These are phyloP conservation scores for Backusella parvicylindrica DNA, from an alignment of 192 early-diverging fungal species.

Conservation along the genomic window DNA sequence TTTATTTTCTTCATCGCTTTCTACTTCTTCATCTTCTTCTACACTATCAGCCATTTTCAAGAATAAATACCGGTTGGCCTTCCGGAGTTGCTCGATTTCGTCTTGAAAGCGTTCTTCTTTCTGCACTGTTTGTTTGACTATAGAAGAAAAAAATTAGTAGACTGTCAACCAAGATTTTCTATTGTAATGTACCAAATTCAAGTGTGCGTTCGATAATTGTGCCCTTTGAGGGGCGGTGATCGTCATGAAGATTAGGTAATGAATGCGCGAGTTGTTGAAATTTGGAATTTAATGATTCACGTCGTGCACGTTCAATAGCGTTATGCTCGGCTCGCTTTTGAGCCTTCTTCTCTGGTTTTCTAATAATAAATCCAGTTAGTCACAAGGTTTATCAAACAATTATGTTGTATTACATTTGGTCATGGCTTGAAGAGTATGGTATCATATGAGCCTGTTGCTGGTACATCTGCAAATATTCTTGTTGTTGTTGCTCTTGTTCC, in stretches of 20 bases:
- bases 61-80: constrained; percentile 2
- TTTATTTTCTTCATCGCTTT: constrained; percentile 3
- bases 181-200: constrained; percentile 43
- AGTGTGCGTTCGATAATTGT: constrained; percentile 74
- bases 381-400: neutral
- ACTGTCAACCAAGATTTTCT: neutral
- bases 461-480: neutral
- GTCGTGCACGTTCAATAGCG: constrained; percentile 73
- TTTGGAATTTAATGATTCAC: constrained; percentile 73
- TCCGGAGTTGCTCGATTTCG: constrained; percentile 10
- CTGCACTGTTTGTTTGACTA: constrained; percentile 15
- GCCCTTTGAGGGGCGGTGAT: constrained; percentile 72
- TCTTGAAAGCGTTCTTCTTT: constrained; percentile 18
- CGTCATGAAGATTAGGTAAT: constrained; percentile 62
- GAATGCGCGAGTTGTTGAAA: constrained; percentile 79
- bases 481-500: neutral
- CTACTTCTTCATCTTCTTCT: constrained; percentile 6
- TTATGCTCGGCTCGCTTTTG: constrained; percentile 67
- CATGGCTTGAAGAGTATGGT: neutral
- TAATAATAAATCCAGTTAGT: neutral
- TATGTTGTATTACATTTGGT: neutral
- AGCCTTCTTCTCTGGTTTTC: constrained; percentile 12
- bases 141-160: neutral
- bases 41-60: neutral
- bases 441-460: neutral